phyloP scores from a whole-genome alignment of 176 grass and related monocot genomes.

The Secale cereale region DNA sequence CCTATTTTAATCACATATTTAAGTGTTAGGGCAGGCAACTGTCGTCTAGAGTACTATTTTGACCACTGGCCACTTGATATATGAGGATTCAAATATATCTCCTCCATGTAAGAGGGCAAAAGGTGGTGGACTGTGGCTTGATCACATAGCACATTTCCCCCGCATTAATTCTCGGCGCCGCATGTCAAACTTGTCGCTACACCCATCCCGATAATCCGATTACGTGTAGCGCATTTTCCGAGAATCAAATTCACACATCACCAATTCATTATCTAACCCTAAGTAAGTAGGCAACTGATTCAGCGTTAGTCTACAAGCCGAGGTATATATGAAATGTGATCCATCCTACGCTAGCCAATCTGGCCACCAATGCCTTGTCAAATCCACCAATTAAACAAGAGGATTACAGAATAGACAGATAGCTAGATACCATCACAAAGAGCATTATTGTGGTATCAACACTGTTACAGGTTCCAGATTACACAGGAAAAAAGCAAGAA shows the following conservation, averaged over 20 bases:
- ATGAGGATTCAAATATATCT: slow-evolving; percentile 4
- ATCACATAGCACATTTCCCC: slow-evolving; percentile 2
- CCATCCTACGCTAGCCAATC: slow-evolving; percentile 25
- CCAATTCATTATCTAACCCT: background rate
- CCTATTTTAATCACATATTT: slow-evolving; percentile 32
- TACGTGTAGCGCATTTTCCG: background rate
- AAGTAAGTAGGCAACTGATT: slow-evolving; percentile 10
- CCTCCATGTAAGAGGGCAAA: slow-evolving; percentile 7
- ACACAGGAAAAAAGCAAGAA: slow-evolving; percentile 1
- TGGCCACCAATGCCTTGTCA: slow-evolving; percentile 1
- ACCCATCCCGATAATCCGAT: background rate
- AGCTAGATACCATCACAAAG: slow-evolving; percentile 15
- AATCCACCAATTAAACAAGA: slow-evolving; percentile 18
- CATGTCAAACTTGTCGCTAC: slow-evolving; percentile 21
- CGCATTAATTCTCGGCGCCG: slow-evolving; percentile 40
- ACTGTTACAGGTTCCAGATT: slow-evolving; percentile 34
- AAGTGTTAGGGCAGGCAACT: slow-evolving; percentile 7
- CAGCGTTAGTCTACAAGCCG: background rate
- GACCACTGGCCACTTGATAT: slow-evolving; percentile 22
- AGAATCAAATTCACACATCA: background rate
- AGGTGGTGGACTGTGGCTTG: background rate
- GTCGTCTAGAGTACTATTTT: slow-evolving; percentile 5
- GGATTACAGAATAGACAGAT: slow-evolving; percentile 17
- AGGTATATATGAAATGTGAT: slow-evolving; percentile 24
- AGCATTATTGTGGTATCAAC: slow-evolving; percentile 43